Conservation (phyloP, 345 rosid genomes). For the Raphanus sativus region DNA sequence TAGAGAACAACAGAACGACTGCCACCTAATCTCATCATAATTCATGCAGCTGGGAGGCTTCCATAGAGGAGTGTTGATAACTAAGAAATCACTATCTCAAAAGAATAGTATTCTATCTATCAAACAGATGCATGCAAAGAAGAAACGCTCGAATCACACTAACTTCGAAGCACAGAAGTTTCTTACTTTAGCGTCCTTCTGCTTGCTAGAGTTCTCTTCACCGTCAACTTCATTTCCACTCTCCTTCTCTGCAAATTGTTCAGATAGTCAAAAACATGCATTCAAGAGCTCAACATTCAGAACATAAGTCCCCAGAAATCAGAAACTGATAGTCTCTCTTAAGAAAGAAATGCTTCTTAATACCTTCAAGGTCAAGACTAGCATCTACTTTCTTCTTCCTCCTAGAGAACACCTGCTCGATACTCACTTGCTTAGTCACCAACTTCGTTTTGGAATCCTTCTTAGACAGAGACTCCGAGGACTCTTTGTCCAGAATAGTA, state of each 20-base stretch:
- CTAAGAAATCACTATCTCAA: not conserved
- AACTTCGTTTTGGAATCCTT: conserved; percentile 35
- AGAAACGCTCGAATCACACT: not conserved
- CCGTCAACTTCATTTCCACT: not conserved
- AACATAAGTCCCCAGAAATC: not conserved
- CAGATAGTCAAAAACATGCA: not conserved
- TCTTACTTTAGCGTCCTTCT: not conserved
- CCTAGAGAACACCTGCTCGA: conserved; percentile 28
- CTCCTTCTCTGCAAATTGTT: not conserved
- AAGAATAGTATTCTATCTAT: not conserved
- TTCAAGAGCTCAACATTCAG: not conserved
- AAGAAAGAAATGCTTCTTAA: not conserved
- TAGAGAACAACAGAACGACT: not conserved
- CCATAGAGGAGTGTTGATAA: not conserved
- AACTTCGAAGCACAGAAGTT: not conserved
- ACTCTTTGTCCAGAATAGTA: conserved; percentile 13
- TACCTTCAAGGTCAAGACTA: conserved; percentile 40
- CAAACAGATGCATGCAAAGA: not conserved
- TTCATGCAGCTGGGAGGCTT: not conserved
- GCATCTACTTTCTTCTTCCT: conserved; percentile 41
- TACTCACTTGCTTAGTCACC: conserved; percentile 32
- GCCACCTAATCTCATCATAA: not conserved
- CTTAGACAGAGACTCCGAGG: conserved; percentile 21
- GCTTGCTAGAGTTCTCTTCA: not conserved
- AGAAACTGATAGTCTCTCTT: not conserved